Conservation (phyloP, 2,329 filamentous ascomycete species). For the Xylaria sp. region DNA sequence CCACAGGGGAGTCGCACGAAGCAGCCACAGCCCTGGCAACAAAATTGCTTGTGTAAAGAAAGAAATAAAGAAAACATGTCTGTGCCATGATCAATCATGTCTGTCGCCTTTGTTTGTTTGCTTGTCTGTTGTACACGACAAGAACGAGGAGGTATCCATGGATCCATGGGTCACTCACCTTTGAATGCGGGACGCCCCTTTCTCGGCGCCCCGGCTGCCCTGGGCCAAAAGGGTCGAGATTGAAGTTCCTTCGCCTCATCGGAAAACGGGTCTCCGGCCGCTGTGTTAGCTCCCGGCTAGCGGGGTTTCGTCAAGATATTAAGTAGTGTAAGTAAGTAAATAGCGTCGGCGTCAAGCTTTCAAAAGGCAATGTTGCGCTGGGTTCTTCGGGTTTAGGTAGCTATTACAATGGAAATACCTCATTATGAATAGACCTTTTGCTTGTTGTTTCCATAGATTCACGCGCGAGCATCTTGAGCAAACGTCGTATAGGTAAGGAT, state of each 20-base stretch:
- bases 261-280: constrained; percentile 20
- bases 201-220: constrained; percentile 18
- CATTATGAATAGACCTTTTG: too few species aligned
- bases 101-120: background rate
- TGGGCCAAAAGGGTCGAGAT: background rate
- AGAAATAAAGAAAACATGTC: background rate
- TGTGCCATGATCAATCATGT: background rate
- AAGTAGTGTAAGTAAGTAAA: background rate
- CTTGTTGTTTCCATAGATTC: too few species aligned
- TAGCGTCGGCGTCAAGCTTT: too few species aligned
- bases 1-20: background rate
- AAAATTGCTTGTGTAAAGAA: background rate
- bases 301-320: constrained; percentile 1
- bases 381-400: too few species aligned
- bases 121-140: background rate
- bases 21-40: background rate
- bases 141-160: background rate
- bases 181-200: constrained; percentile 15
- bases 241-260: constrained; percentile 17
- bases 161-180: too few species aligned
- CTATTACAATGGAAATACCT: too few species aligned
- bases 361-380: too few species aligned
- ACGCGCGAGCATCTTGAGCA: too few species aligned
- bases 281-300: constrained; percentile 7
- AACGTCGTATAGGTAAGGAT: too few species aligned